A percentile compares a stretch with the other conserved stretches of the same genome.
These are phyloP conservation scores for Ambrosiella cleistominuta DNA, from an alignment of 2,329 filamentous ascomycete genomes.

Conservation along the genomic window DNA sequence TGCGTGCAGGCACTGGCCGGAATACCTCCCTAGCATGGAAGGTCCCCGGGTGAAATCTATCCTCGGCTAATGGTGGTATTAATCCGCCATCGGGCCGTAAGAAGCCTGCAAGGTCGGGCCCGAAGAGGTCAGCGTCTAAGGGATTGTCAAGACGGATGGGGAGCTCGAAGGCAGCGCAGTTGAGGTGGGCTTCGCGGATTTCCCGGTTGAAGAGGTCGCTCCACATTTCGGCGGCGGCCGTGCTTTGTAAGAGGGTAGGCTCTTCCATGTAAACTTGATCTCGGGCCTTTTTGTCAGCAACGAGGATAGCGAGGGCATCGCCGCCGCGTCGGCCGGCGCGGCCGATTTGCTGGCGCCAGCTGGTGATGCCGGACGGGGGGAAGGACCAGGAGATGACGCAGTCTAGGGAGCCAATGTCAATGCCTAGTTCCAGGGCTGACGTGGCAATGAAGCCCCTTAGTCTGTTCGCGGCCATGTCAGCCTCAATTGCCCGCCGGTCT, in stretches of 20 bases:
- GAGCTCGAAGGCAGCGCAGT: constrained; percentile 92
- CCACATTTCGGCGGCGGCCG: constrained; percentile 74
- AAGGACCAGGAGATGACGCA: constrained; percentile 90
- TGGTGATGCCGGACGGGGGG: constrained; percentile 78
- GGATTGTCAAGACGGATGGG: constrained; percentile 56
- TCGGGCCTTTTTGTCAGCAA: constrained; percentile 76
- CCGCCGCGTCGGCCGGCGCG: constrained; percentile 57
- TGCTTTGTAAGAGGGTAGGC: constrained; percentile 81
- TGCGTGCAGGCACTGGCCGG: constrained; percentile 64
- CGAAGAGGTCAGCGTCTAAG: constrained; percentile 61
- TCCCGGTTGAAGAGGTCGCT: constrained; percentile 87
- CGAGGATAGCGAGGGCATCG: constrained; percentile 79
- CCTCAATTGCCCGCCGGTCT: constrained; percentile 74
- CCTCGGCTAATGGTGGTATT: constrained; percentile 12
- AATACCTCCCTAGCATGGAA: constrained; percentile 85
- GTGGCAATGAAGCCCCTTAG: constrained; percentile 87
- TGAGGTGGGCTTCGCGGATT: constrained; percentile 80
- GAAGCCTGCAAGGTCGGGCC: constrained; percentile 39
- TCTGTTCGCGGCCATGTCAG: constrained; percentile 93
- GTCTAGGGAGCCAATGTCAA: constrained; percentile 88
- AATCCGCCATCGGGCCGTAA: constrained; percentile 10
- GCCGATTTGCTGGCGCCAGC: constrained; percentile 85
- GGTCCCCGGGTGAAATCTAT: constrained; percentile 38
- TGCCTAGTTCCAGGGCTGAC: constrained; percentile 77
- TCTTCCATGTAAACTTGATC: constrained; percentile 98